Base-by-base conservation (phyloP, 345 rosid genomes). In the Cardamine occulta region DNA sequence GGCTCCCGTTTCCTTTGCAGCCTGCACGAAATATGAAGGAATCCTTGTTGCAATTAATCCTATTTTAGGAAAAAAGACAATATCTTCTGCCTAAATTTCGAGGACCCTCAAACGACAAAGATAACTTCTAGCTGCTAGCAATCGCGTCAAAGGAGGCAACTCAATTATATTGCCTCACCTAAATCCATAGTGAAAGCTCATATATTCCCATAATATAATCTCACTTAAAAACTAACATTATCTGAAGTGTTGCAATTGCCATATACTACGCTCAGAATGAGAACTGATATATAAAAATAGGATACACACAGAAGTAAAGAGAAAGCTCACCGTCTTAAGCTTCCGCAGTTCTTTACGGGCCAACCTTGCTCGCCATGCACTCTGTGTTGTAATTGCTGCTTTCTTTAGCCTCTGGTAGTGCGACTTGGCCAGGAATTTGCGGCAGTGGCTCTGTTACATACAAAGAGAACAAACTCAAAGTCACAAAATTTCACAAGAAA, bases 1-100 rank as follows among this genome's bases (percentile, higher is more conserved):
- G 72, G 93, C 99, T 69, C 96, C 96, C 29, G 96, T 86, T 85
- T 95, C 98, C 84, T 82, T 90, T 44, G 99, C 97, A 78, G 99
- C 96, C 99, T 95, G 82, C 71, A 78, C 51, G 31, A 35, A 80
- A 69, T 64, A 68, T 40, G 68, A 64, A 81, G 56, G 67, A 8
- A 47, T 15, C 54, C 49, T 29, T 54, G 26, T 42, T 54, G 57
- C 10, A 55, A 6, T 57, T 32, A 19, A 48, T 48, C 62, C 56
- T 35, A 56, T 64, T 28, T 64, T 70, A 34, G 35, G 52, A 37
- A 52, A 37, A 52, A 70, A 47, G 42, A 24, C 32, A 55, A 56
- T 34, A 70, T 55, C 64, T 62, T 31, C 65, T 23, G 67, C 65
- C 64, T 54, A 62, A 49, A 45, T 42, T 61, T 53, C 11, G 12